Evolutionary conservation across 257 asterid species (phyloP).

Genomic region (Solanum pinnatisectum): DNA sequence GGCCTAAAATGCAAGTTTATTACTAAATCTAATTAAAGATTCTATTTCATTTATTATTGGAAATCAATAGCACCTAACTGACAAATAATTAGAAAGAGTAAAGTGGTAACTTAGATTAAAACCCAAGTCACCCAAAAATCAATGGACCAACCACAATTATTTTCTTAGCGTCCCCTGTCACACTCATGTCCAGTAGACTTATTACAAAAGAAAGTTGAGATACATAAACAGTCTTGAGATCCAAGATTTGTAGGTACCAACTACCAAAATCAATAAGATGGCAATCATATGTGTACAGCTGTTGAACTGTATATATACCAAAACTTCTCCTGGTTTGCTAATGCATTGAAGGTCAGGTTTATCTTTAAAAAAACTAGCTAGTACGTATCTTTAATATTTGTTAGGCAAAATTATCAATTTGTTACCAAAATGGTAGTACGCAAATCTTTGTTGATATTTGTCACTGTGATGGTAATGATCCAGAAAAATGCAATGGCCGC

Average conservation of each 20-base stretch:
- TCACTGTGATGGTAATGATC: background rate
- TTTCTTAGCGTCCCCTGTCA: background rate
- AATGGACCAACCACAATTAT: background rate
- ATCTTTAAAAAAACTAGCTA: background rate
- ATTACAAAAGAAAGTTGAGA: background rate
- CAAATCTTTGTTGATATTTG: slow-evolving; percentile 1
- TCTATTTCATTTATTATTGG: background rate
- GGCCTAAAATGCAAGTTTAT: background rate
- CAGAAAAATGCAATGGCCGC: slow-evolving; percentile 31
- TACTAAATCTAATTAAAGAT: background rate
- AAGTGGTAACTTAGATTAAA: slow-evolving; percentile 5
- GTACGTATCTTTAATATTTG: background rate
- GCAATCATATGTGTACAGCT: background rate
- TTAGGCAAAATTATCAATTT: background rate
- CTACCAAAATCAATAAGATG: background rate
- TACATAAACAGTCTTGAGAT: background rate
- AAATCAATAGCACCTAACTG: background rate
- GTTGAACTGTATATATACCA: background rate
- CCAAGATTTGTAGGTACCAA: background rate
- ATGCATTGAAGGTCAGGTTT: background rate
- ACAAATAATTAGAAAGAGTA: background rate
- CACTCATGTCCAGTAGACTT: background rate
- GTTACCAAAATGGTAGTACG: slow-evolving; percentile 11
- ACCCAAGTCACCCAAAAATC: background rate
- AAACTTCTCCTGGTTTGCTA: background rate